Conservation (phyloP, 805 yeast species). For the Lipomyces oligophaga region DNA sequence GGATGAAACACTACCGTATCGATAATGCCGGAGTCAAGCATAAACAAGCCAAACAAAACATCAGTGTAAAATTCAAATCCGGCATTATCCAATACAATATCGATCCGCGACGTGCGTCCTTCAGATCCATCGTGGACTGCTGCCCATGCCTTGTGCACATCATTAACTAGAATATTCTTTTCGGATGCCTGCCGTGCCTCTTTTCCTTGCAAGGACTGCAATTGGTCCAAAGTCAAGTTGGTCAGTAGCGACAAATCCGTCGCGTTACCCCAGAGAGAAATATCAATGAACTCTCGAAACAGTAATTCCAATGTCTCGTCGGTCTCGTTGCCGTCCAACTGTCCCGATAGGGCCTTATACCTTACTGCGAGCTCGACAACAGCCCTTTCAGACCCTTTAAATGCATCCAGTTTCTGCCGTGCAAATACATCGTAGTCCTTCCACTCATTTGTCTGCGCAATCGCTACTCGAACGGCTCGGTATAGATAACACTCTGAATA, state of each 20-base stretch:
- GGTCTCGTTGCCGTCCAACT: constrained; percentile 23
- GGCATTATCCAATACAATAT: constrained; percentile 64
- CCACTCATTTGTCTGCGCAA: constrained; percentile 43
- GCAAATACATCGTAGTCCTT: constrained; percentile 68
- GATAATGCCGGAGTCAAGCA: constrained; percentile 67
- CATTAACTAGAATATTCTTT: constrained; percentile 30
- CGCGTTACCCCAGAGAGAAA: constrained; percentile 97
- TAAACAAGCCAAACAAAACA: constrained; percentile 57
- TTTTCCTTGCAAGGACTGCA: constrained; percentile 86
- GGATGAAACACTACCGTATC: constrained; percentile 67
- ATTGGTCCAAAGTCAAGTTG: constrained; percentile 78
- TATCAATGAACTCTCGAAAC: constrained; percentile 68
- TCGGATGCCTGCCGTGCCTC: constrained; percentile 56
- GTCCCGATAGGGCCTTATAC: constrained; percentile 43
- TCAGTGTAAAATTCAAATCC: constrained; percentile 96
- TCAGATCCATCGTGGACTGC: constrained; percentile 7
- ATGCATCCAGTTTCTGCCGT: constrained; percentile 65
- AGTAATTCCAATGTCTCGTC: constrained; percentile 31
- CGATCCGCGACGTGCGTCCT: constrained; percentile 27
- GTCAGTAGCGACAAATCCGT: constrained; percentile 88
- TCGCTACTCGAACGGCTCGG: constrained; percentile 42
- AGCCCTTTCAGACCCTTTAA: constrained; percentile 68
- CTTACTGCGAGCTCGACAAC: constrained; percentile 76
- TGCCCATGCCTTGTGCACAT: constrained; percentile 28
- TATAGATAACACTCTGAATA: constrained; percentile 81